Base-by-base conservation (phyloP, 306 rosid species). In the Trifolium subterraneum region DNA sequence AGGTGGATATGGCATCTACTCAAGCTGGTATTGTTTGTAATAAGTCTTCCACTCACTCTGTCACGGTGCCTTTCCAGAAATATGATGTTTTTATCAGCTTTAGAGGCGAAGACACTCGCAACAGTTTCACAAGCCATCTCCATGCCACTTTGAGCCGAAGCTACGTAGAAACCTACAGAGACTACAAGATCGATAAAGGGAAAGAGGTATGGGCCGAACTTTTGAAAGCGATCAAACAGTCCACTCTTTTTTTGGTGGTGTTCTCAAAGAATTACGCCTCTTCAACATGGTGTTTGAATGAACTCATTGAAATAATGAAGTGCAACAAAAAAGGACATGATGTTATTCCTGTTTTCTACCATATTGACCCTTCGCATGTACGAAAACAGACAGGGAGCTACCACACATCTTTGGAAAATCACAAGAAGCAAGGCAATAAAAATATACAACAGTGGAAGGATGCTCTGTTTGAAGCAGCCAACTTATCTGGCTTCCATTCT, bases 291-390 rank as follows among this genome's bases (percentile, higher is more conserved):
- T 77, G 81, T 20, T 60, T 77, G 75, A 59, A 68, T 2, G 81
- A 77, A 42, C 81, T 77, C 9, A 27, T 51, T 12, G 15, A 77
- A 18, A 70, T 77, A 6, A 47, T 77, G 13, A 29, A 68, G 13
- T 69, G 61, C 52, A 2, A 11, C 3, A 76, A 29, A 15, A 6
- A n/a, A 13, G 55, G 12, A 44, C 6, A 11, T 8, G 10, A 2
- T 47, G 75, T 77, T 19, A 36, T 77, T 69, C 81, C 81, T 2
- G 81, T 77, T 16, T 77, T 77, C 35, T 69, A 77, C 62, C 19
- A 6, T 12, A 10, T 69, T 3, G 76, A 77, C 3, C 81, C 81
- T 12, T 18, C 81, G 0, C 64, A 77, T 8, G 64, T 77, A 0
- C 54, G 63, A 15, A 45, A 60, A 0, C 81, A 77, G 20, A 68